Evolutionary conservation across 805 yeast genomes (phyloP).

Genomic region (Priceomyces medius): DNA sequence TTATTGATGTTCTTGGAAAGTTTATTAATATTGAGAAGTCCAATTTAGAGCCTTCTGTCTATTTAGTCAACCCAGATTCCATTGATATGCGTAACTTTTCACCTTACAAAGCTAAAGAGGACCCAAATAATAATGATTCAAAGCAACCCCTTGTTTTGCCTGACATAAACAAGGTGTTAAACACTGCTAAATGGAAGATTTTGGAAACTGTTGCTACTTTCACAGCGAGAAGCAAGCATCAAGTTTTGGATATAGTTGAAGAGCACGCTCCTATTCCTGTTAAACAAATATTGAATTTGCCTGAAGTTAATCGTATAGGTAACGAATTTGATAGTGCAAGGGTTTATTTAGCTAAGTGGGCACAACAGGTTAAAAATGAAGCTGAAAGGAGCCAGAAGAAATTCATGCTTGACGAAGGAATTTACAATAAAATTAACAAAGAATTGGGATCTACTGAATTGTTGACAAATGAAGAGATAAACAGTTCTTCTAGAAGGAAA

Average conservation of each 20-base stretch:
- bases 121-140: slow-evolving; percentile 1
- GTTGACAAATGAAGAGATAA: slow-evolving; percentile 58
- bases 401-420: slow-evolving; percentile 55
- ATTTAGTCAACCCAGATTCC: slow-evolving; percentile 74
- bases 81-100: slow-evolving; percentile 62
- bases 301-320: slow-evolving; percentile 78
- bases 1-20: slow-evolving; percentile 53
- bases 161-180: slow-evolving; percentile 50
- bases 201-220: slow-evolving; percentile 82
- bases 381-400: slow-evolving; percentile 62
- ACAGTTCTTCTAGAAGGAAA: slow-evolving; percentile 61
- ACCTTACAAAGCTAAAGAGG: slow-evolving; percentile 24
- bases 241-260: slow-evolving; percentile 62
- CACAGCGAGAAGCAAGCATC: slow-evolving; percentile 49
- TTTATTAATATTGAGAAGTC: slow-evolving; percentile 67
- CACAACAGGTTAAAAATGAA: slow-evolving; percentile 87
- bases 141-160: slow-evolving; percentile 27
- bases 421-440: slow-evolving; percentile 53
- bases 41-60: slow-evolving; percentile 67
- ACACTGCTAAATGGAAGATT: slow-evolving; percentile 80
- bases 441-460: slow-evolving; percentile 63
- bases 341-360: slow-evolving; percentile 94
- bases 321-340: slow-evolving; percentile 93
- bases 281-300: slow-evolving; percentile 61
- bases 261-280: slow-evolving; percentile 61